Evolutionary conservation across 169 alveolate species (phyloP).

Genomic region (Theileria parva): DNA sequence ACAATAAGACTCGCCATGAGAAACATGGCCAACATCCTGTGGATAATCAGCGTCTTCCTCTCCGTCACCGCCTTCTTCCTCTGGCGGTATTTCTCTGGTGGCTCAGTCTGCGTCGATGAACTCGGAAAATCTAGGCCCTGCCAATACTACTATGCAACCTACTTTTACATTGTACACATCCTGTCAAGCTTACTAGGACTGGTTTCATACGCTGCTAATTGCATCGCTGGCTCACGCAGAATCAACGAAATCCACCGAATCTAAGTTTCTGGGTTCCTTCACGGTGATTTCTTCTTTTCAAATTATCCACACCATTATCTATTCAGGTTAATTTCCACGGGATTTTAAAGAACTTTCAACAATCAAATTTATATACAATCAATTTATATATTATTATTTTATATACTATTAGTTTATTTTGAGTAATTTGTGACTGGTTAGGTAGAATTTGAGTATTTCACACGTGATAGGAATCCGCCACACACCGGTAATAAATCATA

Average conservation of each 20-base stretch:
- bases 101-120: conserved; percentile 38
- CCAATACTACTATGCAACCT: neutral
- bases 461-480: neutral
- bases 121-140: conserved; percentile 26
- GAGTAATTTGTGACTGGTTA: neutral
- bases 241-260: neutral
- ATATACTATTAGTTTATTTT: neutral
- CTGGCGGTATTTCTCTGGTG: conserved; percentile 12
- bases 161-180: conserved; percentile 13
- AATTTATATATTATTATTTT: too few relatives aligned
- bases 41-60: conserved; percentile 31
- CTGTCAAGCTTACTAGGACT: conserved; percentile 9
- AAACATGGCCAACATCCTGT: neutral
- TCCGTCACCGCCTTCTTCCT: conserved; percentile 10
- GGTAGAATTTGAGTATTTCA: neutral
- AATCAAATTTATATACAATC: neutral
- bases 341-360: neutral
- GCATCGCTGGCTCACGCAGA: conserved; percentile 4
- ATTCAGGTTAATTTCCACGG: neutral
- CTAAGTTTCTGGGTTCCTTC: neutral
- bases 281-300: neutral
- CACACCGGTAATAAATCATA: neutral
- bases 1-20: neutral
- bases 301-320: conserved; percentile 1
- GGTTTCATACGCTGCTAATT: conserved; percentile 12